Evolutionary conservation across 106 monocot species (phyloP).

Genomic region (Chionographis japonica): DNA sequence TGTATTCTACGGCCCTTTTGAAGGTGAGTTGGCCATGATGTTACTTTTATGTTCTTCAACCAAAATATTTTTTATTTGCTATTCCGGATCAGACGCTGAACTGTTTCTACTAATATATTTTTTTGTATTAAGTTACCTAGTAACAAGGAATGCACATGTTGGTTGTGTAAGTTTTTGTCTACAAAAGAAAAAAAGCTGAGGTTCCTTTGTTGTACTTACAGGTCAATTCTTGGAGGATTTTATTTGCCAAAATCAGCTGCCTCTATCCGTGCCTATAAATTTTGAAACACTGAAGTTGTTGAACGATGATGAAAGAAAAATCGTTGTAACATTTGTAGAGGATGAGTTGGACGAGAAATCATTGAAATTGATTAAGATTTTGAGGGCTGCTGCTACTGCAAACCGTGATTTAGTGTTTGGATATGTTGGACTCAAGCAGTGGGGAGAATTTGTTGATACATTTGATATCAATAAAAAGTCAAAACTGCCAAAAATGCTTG

Average conservation of each 20-base stretch:
- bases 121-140: too few species aligned
- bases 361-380: constrained; percentile 50
- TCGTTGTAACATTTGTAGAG: constrained; percentile 69
- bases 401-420: constrained; percentile 90
- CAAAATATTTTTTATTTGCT: too few species aligned
- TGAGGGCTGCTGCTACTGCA: constrained; percentile 88
- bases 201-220: constrained; percentile 22
- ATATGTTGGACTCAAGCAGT: constrained; percentile 88
- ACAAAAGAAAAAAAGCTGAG: not conserved
- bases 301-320: constrained; percentile 70
- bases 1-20: constrained; percentile 97
- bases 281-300: constrained; percentile 83
- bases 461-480: constrained; percentile 62
- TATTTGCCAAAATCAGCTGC: constrained; percentile 73
- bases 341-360: constrained; percentile 63
- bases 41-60: too few species aligned
- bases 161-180: not conserved
- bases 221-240: constrained; percentile 87
- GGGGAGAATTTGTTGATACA: constrained; percentile 81
- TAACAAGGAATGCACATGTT: not conserved
- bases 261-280: constrained; percentile 72
- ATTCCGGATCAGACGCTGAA: too few species aligned
- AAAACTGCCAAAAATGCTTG: constrained; percentile 66
- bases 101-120: too few species aligned
- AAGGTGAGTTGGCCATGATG: constrained; percentile 44